Evolutionary conservation across 441 rosid genomes (phyloP).

Genomic region (Eruca vesicaria): DNA sequence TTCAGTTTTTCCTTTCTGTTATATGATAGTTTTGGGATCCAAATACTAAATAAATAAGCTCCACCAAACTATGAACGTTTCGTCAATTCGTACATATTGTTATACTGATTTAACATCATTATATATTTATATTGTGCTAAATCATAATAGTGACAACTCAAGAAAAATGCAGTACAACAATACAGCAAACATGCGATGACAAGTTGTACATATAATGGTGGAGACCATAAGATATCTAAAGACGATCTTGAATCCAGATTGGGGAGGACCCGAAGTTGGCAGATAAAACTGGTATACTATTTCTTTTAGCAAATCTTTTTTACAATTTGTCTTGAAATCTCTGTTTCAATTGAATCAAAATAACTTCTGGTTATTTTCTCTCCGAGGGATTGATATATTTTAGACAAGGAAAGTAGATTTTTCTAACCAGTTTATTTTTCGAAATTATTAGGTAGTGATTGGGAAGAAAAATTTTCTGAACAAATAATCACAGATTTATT

Average conservation of each 20-base stretch:
- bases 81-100: not conserved
- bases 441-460: not conserved
- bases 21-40: not conserved
- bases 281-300: not conserved
- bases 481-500: not conserved
- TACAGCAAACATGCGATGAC: constrained; percentile 2
- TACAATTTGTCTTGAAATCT: not conserved
- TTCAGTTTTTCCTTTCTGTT: not conserved
- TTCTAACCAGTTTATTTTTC: not conserved
- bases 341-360: not conserved
- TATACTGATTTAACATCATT: not conserved
- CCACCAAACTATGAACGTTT: not conserved
- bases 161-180: not conserved
- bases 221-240: constrained; percentile 2
- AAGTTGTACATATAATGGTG: not conserved
- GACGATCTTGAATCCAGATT: not conserved
- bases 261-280: not conserved
- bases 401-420: not conserved
- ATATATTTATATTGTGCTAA: not conserved
- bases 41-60: not conserved
- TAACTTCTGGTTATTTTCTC: not conserved
- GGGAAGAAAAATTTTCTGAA: not conserved
- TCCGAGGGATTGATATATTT: not conserved
- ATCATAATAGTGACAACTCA: not conserved
- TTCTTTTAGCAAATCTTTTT: not conserved